phyloP scores from a whole-genome alignment of 139 green algal species.

The Diplosphaera chodatii region DNA sequence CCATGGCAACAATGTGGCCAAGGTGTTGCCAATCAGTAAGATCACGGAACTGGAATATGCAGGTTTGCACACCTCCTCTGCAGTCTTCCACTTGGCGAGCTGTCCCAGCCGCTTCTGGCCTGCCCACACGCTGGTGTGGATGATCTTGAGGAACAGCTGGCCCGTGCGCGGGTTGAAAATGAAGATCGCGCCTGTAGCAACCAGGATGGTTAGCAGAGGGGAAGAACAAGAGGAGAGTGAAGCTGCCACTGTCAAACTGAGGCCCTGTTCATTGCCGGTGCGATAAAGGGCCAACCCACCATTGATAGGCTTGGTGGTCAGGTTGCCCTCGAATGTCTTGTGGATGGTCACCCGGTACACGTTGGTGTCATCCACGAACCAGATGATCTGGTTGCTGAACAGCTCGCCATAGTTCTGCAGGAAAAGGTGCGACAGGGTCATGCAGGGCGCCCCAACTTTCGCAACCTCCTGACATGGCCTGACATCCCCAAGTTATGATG shows the following conservation, averaged over 20 bases:
- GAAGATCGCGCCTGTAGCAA: constrained; percentile 81
- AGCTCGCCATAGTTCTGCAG: constrained; percentile 98
- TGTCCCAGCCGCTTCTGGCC: constrained; percentile 98
- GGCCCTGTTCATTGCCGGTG: no score
- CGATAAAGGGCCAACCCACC: no score
- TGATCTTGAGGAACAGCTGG: constrained; percentile 99
- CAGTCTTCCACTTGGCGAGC: constrained; percentile 99
- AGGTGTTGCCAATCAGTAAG: no score
- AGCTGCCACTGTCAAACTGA: no score
- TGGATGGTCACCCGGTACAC: constrained; percentile 99
- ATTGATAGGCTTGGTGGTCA: constrained; percentile 98
- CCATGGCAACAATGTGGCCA: no score
- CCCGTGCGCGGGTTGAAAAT: constrained; percentile 99
- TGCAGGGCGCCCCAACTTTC: no score
- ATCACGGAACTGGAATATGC: no score
- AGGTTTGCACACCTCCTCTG: constrained; percentile 82
- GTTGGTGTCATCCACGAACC: constrained; percentile 99
- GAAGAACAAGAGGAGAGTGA: no score
- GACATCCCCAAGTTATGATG: no score
- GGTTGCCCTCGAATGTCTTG: constrained; percentile 98
- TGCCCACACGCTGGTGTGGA: constrained; percentile 94
- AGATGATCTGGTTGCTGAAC: constrained; percentile 98
- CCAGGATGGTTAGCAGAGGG: no score
- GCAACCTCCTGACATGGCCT: no score
- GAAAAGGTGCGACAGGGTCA: no score